Conservation (phyloP, 1,284 basidiomycete genomes). For the Sparassis latifolia region DNA sequence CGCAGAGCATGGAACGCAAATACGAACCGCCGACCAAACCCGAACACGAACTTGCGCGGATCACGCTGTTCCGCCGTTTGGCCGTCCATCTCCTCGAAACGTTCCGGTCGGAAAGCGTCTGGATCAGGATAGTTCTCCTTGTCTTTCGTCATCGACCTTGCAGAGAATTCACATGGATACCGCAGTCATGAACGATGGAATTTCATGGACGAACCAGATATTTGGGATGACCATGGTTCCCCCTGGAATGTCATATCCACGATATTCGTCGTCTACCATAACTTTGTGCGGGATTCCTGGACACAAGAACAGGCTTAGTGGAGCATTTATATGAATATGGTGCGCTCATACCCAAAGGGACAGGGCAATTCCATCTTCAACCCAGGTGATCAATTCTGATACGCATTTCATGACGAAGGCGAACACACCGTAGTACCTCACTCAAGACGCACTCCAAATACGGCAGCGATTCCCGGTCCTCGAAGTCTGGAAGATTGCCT, state of each 20-base stretch:
- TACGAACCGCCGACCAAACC: conserved; percentile 27
- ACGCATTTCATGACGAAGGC: neutral
- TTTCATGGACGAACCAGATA: neutral
- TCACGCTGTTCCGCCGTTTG: neutral
- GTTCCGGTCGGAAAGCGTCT: conserved; percentile 21
- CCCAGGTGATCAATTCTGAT: neutral
- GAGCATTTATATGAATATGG: neutral
- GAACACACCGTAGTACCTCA: conserved; percentile 39
- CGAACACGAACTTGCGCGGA: conserved; percentile 4
- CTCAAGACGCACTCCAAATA: conserved; percentile 47
- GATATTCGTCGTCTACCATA: conserved; percentile 43
- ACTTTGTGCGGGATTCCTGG: conserved; percentile 42
- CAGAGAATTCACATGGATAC: neutral
- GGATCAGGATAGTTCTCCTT: conserved; percentile 15
- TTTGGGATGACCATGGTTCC: conserved; percentile 33
- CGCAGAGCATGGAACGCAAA: no score
- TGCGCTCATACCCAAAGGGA: conserved; percentile 15
- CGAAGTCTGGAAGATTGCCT: conserved; percentile 37
- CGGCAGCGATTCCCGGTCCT: conserved; percentile 44
- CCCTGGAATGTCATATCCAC: conserved; percentile 38
- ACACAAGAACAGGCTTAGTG: neutral
- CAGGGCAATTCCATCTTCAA: conserved; percentile 20
- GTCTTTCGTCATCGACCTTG: conserved; percentile 23
- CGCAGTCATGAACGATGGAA: neutral
- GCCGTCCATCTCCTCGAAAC: conserved; percentile 15